These are phyloP conservation scores for Arthroderma uncinatum DNA, from an alignment of 2,329 filamentous ascomycete species.

Conservation along the genomic window DNA sequence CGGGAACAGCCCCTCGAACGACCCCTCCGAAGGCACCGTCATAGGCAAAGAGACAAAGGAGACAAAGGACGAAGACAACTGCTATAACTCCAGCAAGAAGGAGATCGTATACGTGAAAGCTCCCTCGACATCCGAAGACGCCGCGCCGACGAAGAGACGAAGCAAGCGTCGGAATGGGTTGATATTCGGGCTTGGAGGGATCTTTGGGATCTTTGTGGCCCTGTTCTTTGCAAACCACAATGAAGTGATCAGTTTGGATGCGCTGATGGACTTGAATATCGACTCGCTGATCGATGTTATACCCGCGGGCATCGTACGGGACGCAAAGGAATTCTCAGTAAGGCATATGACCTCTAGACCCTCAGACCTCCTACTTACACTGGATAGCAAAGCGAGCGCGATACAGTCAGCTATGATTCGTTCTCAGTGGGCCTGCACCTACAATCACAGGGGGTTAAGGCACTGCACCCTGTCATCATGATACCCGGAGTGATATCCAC, in stretches of 20 bases:
- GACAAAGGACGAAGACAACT: not conserved
- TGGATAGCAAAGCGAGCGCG: constrained; percentile 63
- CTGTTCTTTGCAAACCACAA: constrained; percentile 83
- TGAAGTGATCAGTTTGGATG: constrained; percentile 76
- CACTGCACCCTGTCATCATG: constrained; percentile 88
- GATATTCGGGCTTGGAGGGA: constrained; percentile 74
- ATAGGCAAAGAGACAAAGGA: not conserved
- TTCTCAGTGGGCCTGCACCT: constrained; percentile 84
- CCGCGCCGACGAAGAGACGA: constrained; percentile 22
- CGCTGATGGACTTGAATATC: constrained; percentile 60
- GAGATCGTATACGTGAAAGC: not conserved
- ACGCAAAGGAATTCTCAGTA: constrained; percentile 77
- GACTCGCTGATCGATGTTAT: constrained; percentile 79
- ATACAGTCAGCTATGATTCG: constrained; percentile 81
- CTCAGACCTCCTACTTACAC: constrained; percentile 15
- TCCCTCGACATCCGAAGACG: not conserved
- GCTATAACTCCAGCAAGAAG: not conserved
- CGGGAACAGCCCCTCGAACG: not conserved
- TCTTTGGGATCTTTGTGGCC: constrained; percentile 83
- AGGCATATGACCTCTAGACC: constrained; percentile 21
- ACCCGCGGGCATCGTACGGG: constrained; percentile 71
- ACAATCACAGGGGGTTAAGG: constrained; percentile 65
- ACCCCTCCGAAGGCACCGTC: not conserved
- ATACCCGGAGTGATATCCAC: constrained; percentile 96
- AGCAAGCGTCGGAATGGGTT: constrained; percentile 67